Base-by-base conservation (phyloP, 2,329 filamentous ascomycete genomes). In the Cephalotrichum gorgonifer region DNA sequence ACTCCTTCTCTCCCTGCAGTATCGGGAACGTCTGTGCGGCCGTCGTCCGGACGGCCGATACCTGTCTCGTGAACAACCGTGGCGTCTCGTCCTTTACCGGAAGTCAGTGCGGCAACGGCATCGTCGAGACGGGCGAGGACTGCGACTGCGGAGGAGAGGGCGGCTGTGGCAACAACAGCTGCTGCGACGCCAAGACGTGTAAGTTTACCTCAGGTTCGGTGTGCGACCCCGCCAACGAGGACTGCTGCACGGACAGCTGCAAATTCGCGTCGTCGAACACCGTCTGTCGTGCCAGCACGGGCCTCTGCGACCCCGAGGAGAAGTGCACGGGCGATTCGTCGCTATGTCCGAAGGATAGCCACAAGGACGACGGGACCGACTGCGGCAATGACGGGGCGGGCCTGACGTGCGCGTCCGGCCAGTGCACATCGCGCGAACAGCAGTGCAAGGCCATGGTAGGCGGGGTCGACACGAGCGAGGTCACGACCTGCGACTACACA, bases 21-120 rank as follows among this genome's bases (percentile, higher is more conserved):
- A 77, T 98, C 55, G 93, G 93, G 54, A 97, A 97, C 61, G 88
- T 98, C 52, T 98, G 93, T 70, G 86, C 86, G 6, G 89, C 88
- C 27, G 74, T 98, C 54, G 81, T 78, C 47, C 79, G 84, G 54
- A 85, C 85, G 59, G 86, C 82, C 53, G 84, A 95, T 63, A 85
- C 86, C 53, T 98, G 93, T 64, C 71, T 98, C 41, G 83, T 81
- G n/a, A 83, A 87, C 64, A 98, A 98, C 71, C 81, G 79, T 56
- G 83, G 86, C 54, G 81, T 98, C 43, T 76, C 79, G 28, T 93
- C 86, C 26, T 87, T 95, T 56, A 85, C 82, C 0, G 87, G 85
- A 49, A 85, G 84, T 57, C 83, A 90, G 61, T 98, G 93, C 65
- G 93, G 93, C 51, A 98, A 98, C 65, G 93, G 93, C 48, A 97